Evolutionary conservation across 768 basidiomycete species (phyloP).

Genomic region (Hygrophorus pudorinus): DNA sequence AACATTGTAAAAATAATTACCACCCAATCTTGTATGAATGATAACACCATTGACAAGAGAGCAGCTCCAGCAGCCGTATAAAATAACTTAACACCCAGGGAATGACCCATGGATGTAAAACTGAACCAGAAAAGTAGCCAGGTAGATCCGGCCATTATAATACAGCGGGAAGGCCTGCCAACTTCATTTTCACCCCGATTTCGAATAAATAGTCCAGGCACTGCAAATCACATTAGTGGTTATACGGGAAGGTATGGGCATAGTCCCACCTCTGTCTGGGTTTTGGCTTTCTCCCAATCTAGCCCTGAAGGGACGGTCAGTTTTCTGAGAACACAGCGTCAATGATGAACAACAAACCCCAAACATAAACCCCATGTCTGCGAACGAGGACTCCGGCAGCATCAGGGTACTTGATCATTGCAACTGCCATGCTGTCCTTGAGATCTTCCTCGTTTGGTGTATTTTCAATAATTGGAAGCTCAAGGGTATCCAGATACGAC

Average conservation of each 20-base stretch:
- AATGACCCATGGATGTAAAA: too few species aligned
- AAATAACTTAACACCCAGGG: too few species aligned
- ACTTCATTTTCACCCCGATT: slow-evolving; percentile 75
- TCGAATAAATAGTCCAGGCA: slow-evolving; percentile 91
- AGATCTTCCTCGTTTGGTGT: slow-evolving; percentile 87
- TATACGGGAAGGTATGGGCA: slow-evolving; percentile 1
- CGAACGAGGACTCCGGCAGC: slow-evolving; percentile 72
- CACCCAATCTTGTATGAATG: too few species aligned
- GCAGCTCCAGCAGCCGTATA: too few species aligned
- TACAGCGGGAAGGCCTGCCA: slow-evolving; percentile 46
- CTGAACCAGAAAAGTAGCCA: too few species aligned
- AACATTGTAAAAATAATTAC: too few species aligned
- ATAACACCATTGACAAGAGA: too few species aligned
- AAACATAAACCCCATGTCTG: slow-evolving; percentile 76
- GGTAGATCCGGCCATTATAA: too few species aligned
- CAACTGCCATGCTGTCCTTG: slow-evolving; percentile 79
- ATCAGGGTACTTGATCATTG: slow-evolving; percentile 71
- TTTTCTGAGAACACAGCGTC: slow-evolving; percentile 5
- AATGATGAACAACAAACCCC: slow-evolving; percentile 41
- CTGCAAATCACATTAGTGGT: slow-evolving; percentile 22
- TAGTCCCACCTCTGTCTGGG: slow-evolving; percentile 60
- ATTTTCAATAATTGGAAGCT: slow-evolving; percentile 84
- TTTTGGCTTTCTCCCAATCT: slow-evolving; percentile 85
- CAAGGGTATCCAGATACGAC: slow-evolving; percentile 78
- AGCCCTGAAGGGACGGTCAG: slow-evolving; percentile 25